These are phyloP conservation scores for Lithospermum erythrorhizon DNA, from an alignment of 257 asterid species.

Conservation along the genomic window DNA sequence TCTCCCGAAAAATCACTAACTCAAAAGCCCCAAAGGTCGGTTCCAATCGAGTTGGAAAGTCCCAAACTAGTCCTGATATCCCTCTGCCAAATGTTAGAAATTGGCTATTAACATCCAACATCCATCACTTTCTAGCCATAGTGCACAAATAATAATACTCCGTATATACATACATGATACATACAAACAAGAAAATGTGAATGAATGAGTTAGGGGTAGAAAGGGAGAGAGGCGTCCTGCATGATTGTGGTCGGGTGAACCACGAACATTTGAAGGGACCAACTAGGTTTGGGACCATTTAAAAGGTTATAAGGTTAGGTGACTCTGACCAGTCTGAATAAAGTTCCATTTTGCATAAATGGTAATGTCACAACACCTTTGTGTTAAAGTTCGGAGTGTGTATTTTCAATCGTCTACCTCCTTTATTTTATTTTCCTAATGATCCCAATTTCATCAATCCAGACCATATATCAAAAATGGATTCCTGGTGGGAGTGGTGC, in stretches of 20 bases:
- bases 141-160: conserved; percentile 20
- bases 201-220: conserved; percentile 7
- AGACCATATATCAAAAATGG: conserved; percentile 6
- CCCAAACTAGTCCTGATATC: no score
- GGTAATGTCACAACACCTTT: conserved; percentile 28
- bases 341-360: conserved; percentile 18
- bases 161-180: conserved; percentile 27
- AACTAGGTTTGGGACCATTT: conserved; percentile 42
- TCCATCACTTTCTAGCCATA: conserved; percentile 8
- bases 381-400: conserved; percentile 31
- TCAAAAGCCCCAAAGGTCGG: no score
- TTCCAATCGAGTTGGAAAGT: no score
- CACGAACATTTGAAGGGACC: conserved; percentile 43
- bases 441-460: conserved; percentile 3
- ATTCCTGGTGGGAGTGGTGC: conserved; percentile 7
- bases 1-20: no score
- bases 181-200: conserved; percentile 29
- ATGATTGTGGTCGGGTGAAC: conserved; percentile 56
- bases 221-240: conserved; percentile 16
- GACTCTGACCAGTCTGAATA: conserved; percentile 17
- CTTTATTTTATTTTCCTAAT: neutral
- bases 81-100: no score
- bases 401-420: conserved; percentile 2
- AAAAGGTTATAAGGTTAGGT: conserved; percentile 5
- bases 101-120: no score